Percentiles rank a stretch among this genome's conserved stretches.
phyloP scores from a whole-genome alignment of 257 asterid species.

The Penstemon barbatus region DNA sequence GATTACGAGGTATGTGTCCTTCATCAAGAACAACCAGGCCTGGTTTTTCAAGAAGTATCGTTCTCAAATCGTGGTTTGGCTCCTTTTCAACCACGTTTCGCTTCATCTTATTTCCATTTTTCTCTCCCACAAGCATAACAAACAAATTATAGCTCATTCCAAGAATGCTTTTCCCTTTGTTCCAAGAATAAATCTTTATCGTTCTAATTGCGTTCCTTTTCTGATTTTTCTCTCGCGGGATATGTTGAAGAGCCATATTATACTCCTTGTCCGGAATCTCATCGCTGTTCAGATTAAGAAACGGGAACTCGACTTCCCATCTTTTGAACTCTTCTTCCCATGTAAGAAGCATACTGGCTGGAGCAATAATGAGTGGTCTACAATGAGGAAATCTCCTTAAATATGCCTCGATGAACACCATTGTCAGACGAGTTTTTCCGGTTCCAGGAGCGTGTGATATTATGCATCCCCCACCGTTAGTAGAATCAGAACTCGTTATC shows the following conservation, averaged over 20 bases:
- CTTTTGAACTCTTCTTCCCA: slow-evolving; percentile 45
- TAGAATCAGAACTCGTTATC: slow-evolving; percentile 18
- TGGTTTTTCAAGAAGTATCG: slow-evolving; percentile 34
- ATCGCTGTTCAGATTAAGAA: slow-evolving; percentile 32
- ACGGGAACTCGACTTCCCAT: slow-evolving; percentile 38
- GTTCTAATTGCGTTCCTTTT: slow-evolving; percentile 11
- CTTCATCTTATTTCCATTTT: not conserved
- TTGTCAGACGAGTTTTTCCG: slow-evolving; percentile 38
- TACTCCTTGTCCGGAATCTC: slow-evolving; percentile 32
- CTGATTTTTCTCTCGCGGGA: not conserved
- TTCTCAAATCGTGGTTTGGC: slow-evolving; percentile 4
- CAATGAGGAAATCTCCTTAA: slow-evolving; percentile 32
- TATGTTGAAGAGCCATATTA: not conserved
- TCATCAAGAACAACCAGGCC: slow-evolving; percentile 42
- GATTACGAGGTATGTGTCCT: slow-evolving; percentile 40
- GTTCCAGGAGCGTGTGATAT: slow-evolving; percentile 49
- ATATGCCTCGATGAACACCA: slow-evolving; percentile 35
- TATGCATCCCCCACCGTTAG: slow-evolving; percentile 39
- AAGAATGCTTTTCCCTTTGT: slow-evolving; percentile 25
- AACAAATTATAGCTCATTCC: slow-evolving; percentile 37
- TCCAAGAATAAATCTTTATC: slow-evolving; percentile 32
- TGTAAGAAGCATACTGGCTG: slow-evolving; percentile 43
- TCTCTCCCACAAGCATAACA: slow-evolving; percentile 10
- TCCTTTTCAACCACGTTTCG: too few species aligned
- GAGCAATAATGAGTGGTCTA: slow-evolving; percentile 39